Evolutionary conservation across 1,139 yeast genomes (phyloP), one percentile per base, ranked within the genome.

Genomic region (Yamadazyma jaroonii): DNA sequence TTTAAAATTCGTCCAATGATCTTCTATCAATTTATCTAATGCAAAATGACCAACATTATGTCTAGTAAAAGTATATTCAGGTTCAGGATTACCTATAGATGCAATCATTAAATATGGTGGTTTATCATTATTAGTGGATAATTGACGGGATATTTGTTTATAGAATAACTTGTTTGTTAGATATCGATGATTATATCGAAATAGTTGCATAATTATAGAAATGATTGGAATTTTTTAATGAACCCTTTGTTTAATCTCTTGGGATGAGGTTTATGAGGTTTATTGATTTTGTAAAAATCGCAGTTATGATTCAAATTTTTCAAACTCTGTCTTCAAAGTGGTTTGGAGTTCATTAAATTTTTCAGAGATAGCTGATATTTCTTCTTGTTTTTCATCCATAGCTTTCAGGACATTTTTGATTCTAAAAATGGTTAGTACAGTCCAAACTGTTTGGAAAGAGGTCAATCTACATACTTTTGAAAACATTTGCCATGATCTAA

Each of bases 51-150:
- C 96, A 0, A 82, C 86, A 45, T 81, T 86, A 53, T 88, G 96
- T 33, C 95, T 67, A 0, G 95, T 84, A 6, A 67, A 67, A 11
- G 60, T 58, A 49, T 76, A 85, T 34, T 66, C 59, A 0, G 79
- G 72, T 37, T 81, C 88, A 0, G 96, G 96, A 52, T 88, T 88
- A 0, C 96, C 96, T 3, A 88, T 64, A 0, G 92, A 84, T 5
- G 81, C 77, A 8, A 80, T 50, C 45, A 74, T 52, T 5, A 73
- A 35, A 33, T 57, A 54, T 6, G 67, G 61, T 8, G 31, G 31
- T 23, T 28, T 22, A 8, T 5, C 20, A 8, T 11, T 23, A 9
- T 29, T 32, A 21, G 32, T 32, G 25, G 35, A 30, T 20, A 35
- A 25, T 11, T 23, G 22, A 22, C 31, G 27, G 27, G n/a, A n/a